Conservation (phyloP, 306 rosid genomes). For the Albizia julibrissin region DNA sequence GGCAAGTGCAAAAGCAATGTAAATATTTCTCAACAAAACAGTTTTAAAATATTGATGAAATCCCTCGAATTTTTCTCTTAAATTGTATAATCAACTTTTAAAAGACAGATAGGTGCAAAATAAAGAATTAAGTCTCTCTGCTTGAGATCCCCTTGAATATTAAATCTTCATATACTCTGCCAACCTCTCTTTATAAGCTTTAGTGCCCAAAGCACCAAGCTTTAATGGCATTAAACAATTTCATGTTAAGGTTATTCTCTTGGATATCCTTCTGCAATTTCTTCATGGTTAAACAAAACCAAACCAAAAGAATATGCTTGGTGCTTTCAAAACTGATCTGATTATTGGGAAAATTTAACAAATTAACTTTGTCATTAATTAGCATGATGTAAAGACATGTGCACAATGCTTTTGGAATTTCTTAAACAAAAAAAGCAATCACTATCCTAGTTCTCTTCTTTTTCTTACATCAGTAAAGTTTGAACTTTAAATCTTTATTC, state of each 20-base stretch:
- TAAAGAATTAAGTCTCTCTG: not conserved
- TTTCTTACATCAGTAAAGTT: not conserved
- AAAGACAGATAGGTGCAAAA: not conserved
- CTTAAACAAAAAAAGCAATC: not conserved
- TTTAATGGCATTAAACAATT: not conserved
- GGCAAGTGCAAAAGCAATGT: not conserved
- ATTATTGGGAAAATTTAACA: constrained; percentile 4
- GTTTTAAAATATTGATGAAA: not conserved
- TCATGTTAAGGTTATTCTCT: constrained; percentile 31
- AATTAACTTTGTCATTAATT: constrained; percentile 26
- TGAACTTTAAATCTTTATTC: not conserved
- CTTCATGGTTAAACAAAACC: constrained; percentile 23
- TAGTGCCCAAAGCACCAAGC: not conserved
- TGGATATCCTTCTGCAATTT: constrained; percentile 30
- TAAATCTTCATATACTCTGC: not conserved
- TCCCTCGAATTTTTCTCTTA: not conserved
- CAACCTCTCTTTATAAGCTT: not conserved
- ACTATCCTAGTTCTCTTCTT: not conserved
- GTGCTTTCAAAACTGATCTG: constrained; percentile 1
- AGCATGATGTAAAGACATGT: constrained; percentile 30
- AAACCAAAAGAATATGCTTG: constrained; percentile 28
- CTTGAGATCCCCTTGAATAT: not conserved
- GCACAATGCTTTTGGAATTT: constrained; percentile 26
- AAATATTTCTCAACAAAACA: not conserved
- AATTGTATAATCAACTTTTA: not conserved